Conservation (phyloP, 495 filamentous ascomycete genomes). For the Hyaloscypha finlandica region DNA sequence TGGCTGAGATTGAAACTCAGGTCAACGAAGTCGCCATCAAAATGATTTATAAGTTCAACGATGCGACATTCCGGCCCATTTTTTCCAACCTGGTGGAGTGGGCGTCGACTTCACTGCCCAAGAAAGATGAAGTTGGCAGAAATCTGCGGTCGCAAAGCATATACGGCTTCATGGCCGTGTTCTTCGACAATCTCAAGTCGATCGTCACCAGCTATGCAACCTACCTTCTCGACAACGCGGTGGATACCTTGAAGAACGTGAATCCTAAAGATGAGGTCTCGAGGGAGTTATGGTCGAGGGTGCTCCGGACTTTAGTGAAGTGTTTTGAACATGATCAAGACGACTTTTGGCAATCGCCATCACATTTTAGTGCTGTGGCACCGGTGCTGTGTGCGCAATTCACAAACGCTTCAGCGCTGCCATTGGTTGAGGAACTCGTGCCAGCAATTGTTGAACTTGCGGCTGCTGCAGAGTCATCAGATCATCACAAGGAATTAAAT, state of each 20-base stretch:
- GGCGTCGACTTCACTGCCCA: conserved; percentile 57
- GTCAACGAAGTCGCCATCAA: conserved; percentile 71
- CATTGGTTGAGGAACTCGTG: conserved; percentile 42
- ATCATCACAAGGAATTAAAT: conserved; percentile 90
- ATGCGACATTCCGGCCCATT: conserved; percentile 92
- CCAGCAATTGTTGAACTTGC: conserved; percentile 76
- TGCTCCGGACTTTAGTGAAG: conserved; percentile 67
- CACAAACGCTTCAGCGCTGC: conserved; percentile 49
- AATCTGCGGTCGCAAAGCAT: conserved; percentile 63
- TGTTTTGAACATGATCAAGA: conserved; percentile 77
- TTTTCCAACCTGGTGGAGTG: conserved; percentile 83
- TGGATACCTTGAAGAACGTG: conserved; percentile 58
- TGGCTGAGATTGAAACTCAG: conserved; percentile 64
- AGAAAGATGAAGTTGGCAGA: conserved; percentile 57
- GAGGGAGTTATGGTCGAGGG: conserved; percentile 58
- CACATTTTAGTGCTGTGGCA: conserved; percentile 74
- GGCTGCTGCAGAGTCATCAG: conserved; percentile 72
- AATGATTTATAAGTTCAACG: conserved; percentile 95
- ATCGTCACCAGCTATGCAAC: conserved; percentile 89
- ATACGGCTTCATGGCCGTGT: conserved; percentile 74
- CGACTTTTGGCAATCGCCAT: conserved; percentile 89
- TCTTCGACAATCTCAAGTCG: conserved; percentile 86
- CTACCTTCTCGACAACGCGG: conserved; percentile 75
- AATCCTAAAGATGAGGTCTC: conserved; percentile 52
- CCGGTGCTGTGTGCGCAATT: conserved; percentile 71